Conservation (phyloP, 306 rosid genomes). For the Lathyrus sativus region DNA sequence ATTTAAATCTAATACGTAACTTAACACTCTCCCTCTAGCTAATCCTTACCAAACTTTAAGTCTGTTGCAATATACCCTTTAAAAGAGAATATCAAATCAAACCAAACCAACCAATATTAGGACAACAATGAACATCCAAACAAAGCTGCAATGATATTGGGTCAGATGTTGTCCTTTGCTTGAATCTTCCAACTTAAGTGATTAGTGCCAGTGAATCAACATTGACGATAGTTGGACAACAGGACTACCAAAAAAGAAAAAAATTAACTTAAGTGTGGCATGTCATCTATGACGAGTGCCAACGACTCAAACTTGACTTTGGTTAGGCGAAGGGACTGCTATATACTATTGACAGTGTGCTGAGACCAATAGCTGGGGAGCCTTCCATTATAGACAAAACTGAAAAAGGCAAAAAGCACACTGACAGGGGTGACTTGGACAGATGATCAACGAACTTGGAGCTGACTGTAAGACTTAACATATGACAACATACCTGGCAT, state of each 20-base stretch:
- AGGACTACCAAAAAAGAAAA: too few species aligned
- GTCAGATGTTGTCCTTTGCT: neutral
- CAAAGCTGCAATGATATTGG: neutral
- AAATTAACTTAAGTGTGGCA: neutral
- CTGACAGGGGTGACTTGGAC: neutral
- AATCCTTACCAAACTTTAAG: too few species aligned
- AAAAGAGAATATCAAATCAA: too few species aligned
- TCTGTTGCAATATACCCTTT: too few species aligned
- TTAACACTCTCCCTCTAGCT: too few species aligned
- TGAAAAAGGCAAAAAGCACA: neutral
- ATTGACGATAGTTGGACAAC: too few species aligned
- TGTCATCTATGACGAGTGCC: neutral
- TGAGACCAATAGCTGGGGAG: neutral
- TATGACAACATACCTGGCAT: neutral
- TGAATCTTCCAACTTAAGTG: neutral
- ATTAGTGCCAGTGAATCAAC: too few species aligned
- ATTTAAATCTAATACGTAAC: too few species aligned
- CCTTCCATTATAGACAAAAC: neutral
- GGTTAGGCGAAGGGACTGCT: neutral
- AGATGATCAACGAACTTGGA: neutral
- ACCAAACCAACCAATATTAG: too few species aligned
- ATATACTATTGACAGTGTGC: neutral
- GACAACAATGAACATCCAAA: too few species aligned
- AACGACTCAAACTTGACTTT: neutral
- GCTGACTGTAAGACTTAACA: neutral